Evolutionary conservation across 2,329 filamentous ascomycete genomes (phyloP), one percentile per base, ranked within the genome.

Genomic region (Hypomyces rosellus): DNA sequence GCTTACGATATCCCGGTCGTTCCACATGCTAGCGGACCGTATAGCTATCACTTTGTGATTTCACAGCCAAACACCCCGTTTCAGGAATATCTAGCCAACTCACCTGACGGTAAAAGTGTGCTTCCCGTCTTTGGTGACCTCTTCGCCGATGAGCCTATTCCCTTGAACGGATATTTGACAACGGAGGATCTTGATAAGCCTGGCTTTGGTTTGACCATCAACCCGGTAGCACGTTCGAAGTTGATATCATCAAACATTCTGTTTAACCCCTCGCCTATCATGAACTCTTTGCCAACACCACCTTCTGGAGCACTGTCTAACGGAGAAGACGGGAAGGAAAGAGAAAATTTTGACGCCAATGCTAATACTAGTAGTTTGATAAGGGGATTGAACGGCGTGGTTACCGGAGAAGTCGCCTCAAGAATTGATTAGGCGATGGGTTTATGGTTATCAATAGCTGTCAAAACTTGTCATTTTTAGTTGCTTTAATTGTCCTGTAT

Each of bases 21-120:
- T 13, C 91, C 91, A n/a, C 91, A 96, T 65, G 91, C 91, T 41
- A 93, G 87, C 54, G 91, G 91, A 1, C 88, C 91, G 3, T 96
- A 96, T 74, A 93, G 88, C 62, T 96, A 96, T 71, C 91, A 96
- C 71, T 96, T 95, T 65, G 91, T 96, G 57, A 85, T 96, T 54
- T 95, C 89, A 41, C 91, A 96, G 70, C 82, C 88, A 55, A 95
- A 96, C 72, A 88, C 86, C 13, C 91, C 91, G 5, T 96, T 96
- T 78, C 91, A 96, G 69, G 91, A 96, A 70, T 96, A 96, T 64
- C 79, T 96, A 20, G 91, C 91, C 59, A 96, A 96, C 72, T 95
- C 89, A 2, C 82, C 90, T 1, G 90, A 96, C 61, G 91, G 91
- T 45, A 88, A 89, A 74, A 90, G 84, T 55, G 91, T 96, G 15